Base-by-base conservation (phyloP, 2,329 filamentous ascomycete species). In the Aaosphaeria pasadenensis region DNA sequence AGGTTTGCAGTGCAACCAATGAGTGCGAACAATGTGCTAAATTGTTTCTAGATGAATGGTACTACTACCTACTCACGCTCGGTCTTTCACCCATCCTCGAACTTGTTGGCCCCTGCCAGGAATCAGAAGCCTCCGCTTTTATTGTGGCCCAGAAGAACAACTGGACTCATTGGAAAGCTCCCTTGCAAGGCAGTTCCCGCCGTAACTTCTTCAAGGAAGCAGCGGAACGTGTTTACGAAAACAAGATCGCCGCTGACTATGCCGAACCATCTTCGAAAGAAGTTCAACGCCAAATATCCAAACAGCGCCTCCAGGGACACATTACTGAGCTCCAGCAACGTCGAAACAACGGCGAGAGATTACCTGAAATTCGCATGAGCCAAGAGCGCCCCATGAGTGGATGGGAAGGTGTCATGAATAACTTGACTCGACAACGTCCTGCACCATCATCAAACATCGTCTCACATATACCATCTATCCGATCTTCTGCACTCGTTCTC, bases 121-220 rank as follows among this genome's bases (percentile, higher is more conserved):
- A 66, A 44, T 69, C 60, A 38, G 70, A 64, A 45, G 51, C 46
- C 36, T 73, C 69, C 31, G 77, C 76, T 7, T 85, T 85, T 58
- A 68, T 71, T 7, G 65, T 77, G 29, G 83, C 83, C 2, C 67
- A 75, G 30, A 62, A 74, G 29, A 74, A 79, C 11, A 80, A 81
- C n/a, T 78, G 82, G 69, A 79, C 77, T 2, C 71, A 73, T 43
- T 86, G 83, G 83, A 72, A 74, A 7, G 70, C 73, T 6, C 77
- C 78, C 0, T 52, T 60, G 11, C 62, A 63, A 35, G 74, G 71
- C 42, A 69, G 72, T 39, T 79, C 74, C 45, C 78, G 81, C 13
- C 71, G 74, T 9, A 77, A 73, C 3, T 86, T 86, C 64, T 71
- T 86, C 48, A 81, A 81, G 49, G 80, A 84, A 59, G 81, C 82